These are phyloP conservation scores for Annulohypoxylon truncatum DNA, from an alignment of 2,329 filamentous ascomycete genomes.

Conservation along the genomic window DNA sequence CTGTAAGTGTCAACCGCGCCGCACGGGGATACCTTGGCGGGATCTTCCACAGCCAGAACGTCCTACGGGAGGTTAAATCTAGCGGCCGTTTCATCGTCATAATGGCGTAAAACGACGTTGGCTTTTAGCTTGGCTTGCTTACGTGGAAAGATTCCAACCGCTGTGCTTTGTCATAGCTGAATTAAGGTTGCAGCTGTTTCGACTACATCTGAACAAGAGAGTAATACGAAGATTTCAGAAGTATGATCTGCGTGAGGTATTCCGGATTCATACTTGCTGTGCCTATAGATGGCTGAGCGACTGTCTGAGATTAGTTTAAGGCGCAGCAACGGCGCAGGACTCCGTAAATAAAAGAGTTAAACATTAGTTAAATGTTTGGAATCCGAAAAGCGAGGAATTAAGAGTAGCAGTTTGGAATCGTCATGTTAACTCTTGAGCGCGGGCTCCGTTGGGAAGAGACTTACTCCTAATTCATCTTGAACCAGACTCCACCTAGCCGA, in stretches of 20 bases:
- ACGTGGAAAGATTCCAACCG: not conserved
- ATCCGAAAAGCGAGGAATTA: not conserved
- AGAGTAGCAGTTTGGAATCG: not conserved
- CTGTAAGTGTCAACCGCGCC: not conserved
- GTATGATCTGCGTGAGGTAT: not conserved
- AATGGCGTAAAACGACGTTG: not conserved
- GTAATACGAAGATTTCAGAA: not conserved
- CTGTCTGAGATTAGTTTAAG: not conserved
- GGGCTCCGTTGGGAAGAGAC: not conserved
- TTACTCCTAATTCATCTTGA: not conserved
- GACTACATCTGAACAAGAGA: not conserved
- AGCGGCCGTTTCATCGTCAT: conserved; percentile 2
- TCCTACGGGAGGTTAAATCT: not conserved
- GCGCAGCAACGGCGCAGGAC: not conserved
- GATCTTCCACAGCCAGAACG: not conserved
- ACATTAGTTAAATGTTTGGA: not conserved
- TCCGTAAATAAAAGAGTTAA: not conserved
- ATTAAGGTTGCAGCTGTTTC: not conserved
- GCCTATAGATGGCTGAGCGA: not conserved
- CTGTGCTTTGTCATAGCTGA: not conserved
- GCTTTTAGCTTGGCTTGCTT: not conserved
- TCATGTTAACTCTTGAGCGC: not conserved
- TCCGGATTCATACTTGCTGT: not conserved
- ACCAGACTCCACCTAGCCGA: not conserved
- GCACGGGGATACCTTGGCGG: not conserved